Conservation (phyloP, 176 grass and related monocot species). For the Saccharum officinarum region DNA sequence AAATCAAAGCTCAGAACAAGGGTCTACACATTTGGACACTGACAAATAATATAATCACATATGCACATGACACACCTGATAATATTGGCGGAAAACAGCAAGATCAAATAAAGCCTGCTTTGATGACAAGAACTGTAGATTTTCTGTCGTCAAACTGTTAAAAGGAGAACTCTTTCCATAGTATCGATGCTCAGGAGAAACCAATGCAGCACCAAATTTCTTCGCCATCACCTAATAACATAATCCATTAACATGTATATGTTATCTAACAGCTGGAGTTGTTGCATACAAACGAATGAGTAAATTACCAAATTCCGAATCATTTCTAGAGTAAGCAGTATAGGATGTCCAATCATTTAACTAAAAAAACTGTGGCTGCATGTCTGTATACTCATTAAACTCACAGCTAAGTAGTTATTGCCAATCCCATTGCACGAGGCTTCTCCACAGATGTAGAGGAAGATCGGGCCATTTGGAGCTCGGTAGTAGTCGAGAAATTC, state of each 20-base stretch:
- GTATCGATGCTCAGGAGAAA: constrained; percentile 95
- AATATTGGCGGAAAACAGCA: constrained; percentile 92
- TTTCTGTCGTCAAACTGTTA: constrained; percentile 64
- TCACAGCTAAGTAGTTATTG: constrained; percentile 88
- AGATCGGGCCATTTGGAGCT: constrained; percentile 74
- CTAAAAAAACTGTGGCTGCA: not conserved
- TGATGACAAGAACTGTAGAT: constrained; percentile 89
- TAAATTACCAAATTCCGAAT: not conserved
- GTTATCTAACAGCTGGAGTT: constrained; percentile 11
- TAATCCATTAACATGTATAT: constrained; percentile 29
- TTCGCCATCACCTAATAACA: constrained; percentile 75
- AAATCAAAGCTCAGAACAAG: constrained; percentile 32
- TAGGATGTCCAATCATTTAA: not conserved
- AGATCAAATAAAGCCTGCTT: constrained; percentile 97
- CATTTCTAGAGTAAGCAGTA: not conserved
- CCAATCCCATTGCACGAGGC: constrained; percentile 72
- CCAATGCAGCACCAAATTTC: constrained; percentile 92
- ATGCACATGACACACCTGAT: constrained; percentile 62
- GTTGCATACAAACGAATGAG: not conserved
- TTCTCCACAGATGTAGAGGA: constrained; percentile 91
- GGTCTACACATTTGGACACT: not conserved
- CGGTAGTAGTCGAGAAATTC: constrained; percentile 85
- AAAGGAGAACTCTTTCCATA: constrained; percentile 99
- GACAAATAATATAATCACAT: not conserved
- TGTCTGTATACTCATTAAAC: constrained; percentile 31